A percentile compares a stretch with the other conserved stretches of the same genome.
phyloP scores from a whole-genome alignment of 1,139 yeast genomes.

The Trichomonascaceae sp. region DNA sequence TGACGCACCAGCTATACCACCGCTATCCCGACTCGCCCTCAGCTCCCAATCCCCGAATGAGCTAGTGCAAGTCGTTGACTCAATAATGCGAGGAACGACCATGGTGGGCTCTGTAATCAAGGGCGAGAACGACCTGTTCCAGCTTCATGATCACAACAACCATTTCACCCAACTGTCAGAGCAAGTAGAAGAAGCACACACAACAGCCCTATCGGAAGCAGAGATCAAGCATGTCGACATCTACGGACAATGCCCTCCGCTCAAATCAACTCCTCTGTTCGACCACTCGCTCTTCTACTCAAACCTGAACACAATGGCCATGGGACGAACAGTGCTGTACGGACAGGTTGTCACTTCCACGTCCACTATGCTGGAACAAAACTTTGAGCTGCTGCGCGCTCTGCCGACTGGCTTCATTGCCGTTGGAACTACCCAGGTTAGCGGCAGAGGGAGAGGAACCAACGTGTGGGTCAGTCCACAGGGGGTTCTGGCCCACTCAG shows the following conservation, averaged over 20 bases:
- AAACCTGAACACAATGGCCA: constrained; percentile 28
- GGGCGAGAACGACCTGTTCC: background rate
- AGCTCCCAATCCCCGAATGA: background rate
- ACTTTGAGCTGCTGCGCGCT: constrained; percentile 40
- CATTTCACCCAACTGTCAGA: background rate
- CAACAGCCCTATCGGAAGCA: background rate
- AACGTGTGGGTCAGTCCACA: constrained; percentile 91
- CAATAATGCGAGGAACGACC: no score
- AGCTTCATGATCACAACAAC: background rate
- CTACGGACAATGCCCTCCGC: constrained; percentile 23
- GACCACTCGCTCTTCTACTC: constrained; percentile 45
- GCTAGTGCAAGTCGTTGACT: background rate
- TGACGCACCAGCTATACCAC: background rate
- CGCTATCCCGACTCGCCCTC: background rate
- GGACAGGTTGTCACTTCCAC: constrained; percentile 91
- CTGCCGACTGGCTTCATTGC: constrained; percentile 62
- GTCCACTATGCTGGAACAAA: constrained; percentile 60
- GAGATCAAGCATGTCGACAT: constrained; percentile 37
- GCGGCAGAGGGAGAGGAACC: constrained; percentile 92
- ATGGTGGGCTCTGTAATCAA: no score
- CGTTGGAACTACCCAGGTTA: constrained; percentile 73
- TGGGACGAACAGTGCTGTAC: constrained; percentile 47
- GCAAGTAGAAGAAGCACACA: background rate
- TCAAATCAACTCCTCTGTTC: constrained; percentile 53
- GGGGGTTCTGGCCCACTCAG: constrained; percentile 80